Conservation (phyloP, 2,329 filamentous ascomycete genomes). For the Botrytis porri region DNA sequence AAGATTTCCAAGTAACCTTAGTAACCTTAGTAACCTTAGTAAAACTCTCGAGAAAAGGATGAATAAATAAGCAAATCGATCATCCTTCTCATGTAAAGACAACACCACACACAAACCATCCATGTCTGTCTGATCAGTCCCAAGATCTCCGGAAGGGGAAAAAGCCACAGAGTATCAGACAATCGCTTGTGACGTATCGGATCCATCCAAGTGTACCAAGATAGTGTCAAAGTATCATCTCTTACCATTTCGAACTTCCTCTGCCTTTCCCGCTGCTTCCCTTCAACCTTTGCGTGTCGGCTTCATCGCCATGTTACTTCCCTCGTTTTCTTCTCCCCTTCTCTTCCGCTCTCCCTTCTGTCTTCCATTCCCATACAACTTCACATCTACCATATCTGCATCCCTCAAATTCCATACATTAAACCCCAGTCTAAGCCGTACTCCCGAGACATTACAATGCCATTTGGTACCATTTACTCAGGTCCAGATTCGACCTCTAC, state of each 20-base stretch:
- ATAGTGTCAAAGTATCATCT: neutral
- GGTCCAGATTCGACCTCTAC: neutral
- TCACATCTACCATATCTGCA: neutral
- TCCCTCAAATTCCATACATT: neutral
- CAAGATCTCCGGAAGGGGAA: neutral
- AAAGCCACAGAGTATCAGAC: slow-evolving; percentile 2
- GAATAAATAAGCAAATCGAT: neutral
- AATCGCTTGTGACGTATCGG: neutral
- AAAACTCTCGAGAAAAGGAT: neutral
- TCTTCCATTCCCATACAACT: neutral
- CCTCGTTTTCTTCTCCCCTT: neutral
- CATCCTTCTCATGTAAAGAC: neutral
- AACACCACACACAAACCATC: neutral
- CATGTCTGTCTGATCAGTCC: neutral
- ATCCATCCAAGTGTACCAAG: neutral
- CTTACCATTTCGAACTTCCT: neutral
- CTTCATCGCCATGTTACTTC: neutral
- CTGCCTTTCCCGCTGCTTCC: neutral
- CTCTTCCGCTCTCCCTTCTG: neutral
- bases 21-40: too few relatives aligned
- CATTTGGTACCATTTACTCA: neutral
- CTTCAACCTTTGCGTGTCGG: neutral
- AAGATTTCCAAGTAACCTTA: neutral
- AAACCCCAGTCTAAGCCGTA: neutral
- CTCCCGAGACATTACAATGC: neutral